Evolutionary conservation across 441 rosid species (phyloP).

Genomic region (Isatis lusitanica): DNA sequence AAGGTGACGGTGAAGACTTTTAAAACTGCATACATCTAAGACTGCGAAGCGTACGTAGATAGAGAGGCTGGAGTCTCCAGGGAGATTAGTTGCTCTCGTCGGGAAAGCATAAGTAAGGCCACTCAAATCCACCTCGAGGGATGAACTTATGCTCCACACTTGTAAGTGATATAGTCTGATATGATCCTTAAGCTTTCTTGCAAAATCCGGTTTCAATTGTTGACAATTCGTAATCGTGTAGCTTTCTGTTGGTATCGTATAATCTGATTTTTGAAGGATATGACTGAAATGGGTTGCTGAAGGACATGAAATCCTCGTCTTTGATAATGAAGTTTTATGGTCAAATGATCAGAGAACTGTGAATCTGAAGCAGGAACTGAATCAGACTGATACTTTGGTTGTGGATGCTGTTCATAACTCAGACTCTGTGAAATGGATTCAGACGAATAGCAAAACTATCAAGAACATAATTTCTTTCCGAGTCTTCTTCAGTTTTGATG

Average conservation of each 20-base stretch:
- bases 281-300: constrained; percentile 85
- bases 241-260: background rate
- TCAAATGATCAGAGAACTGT: constrained; percentile 35
- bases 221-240: background rate
- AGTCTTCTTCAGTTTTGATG: constrained; percentile 47
- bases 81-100: constrained; percentile 62
- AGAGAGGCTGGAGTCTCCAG: constrained; percentile 45
- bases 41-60: constrained; percentile 31
- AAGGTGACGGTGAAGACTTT: no score
- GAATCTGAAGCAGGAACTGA: constrained; percentile 47
- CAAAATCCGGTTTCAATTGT: background rate
- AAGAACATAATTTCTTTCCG: constrained; percentile 64
- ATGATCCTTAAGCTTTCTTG: no score
- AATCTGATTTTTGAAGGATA: background rate
- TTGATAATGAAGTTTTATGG: constrained; percentile 41
- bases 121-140: constrained; percentile 65
- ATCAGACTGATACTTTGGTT: constrained; percentile 56
- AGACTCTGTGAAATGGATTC: constrained; percentile 68
- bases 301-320: constrained; percentile 66
- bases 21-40: background rate
- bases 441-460: constrained; percentile 38
- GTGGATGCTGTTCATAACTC: constrained; percentile 51
- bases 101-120: constrained; percentile 69
- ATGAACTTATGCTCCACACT: constrained; percentile 80
- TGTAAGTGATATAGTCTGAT: constrained; percentile 41